Evolutionary conservation across 2,329 filamentous ascomycete genomes (phyloP), one percentile per base, ranked within the genome.

Genomic region (Epichloe bromicola): DNA sequence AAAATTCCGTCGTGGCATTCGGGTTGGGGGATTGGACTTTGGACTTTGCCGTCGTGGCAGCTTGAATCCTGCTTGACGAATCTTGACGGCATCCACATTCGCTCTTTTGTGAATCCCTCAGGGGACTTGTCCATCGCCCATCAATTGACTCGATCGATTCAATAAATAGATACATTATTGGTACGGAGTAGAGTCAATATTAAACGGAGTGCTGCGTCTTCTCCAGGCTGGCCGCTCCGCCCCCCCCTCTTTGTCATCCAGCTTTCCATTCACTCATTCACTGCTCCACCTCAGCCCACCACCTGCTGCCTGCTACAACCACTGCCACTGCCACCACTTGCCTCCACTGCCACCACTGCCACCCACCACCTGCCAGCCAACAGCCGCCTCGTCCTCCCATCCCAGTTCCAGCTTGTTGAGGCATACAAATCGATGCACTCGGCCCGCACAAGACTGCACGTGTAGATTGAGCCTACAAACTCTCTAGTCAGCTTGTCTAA

Each of bases 231-330:
- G 4, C 20, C 20, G 20, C 20, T 4, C 20, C 20, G 5, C 23
- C n/a, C 26, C n/a, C 47, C 47, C 39, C 26, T n/a, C 39, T 49
- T 49, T 49, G 48, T 49, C 48, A 44, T 49, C 48, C 33, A 40
- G 37, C 40, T 49, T 37, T 49, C 41, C 11, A 23, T 23, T 23
- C 19, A 20, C 2, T 19, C 19, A 19, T 3, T 20, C 23, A 23
- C 41, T 44, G 48, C 48, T 49, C 48, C 48, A 49, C 48, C 48
- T 49, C 40, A 49, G 40, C 48, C 48, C 39, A 40, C 12, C 7
- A 8, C 7, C 26, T 26, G 26, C 26, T 26, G 26, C 26, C 26
- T 26, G 26, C 26, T 26, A 8, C 26, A 26, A 23, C 40, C 34
- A 39, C 20, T 30, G 14, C 46, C 20, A 40, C 12, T 23, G 34